Evolutionary conservation across 768 basidiomycete species (phyloP).

Genomic region (Panus rudis): DNA sequence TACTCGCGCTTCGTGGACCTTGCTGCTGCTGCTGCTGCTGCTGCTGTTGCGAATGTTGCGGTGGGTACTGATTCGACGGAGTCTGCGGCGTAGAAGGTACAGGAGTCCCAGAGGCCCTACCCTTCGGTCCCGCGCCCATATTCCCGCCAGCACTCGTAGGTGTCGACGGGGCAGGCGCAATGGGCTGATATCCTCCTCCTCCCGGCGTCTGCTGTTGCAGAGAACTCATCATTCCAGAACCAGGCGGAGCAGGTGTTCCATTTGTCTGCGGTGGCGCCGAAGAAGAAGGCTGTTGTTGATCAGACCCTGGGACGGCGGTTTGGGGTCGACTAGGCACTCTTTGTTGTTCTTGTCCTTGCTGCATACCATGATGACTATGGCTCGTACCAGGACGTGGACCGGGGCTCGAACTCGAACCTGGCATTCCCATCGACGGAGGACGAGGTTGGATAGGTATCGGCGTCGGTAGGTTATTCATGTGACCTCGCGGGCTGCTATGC

Average conservation of each 20-base stretch:
- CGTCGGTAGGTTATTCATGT: slow-evolving; percentile 5
- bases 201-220: too few relatives aligned
- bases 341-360: slow-evolving; percentile 22
- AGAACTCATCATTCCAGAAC: too few relatives aligned
- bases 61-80: slow-evolving; percentile 2
- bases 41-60: slow-evolving; percentile 4
- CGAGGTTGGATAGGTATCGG: slow-evolving; percentile 17
- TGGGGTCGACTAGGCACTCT: slow-evolving; percentile 14
- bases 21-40: slow-evolving; percentile 2
- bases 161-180: slow-evolving; percentile 14
- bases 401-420: slow-evolving; percentile 13
- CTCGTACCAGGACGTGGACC: slow-evolving; percentile 23
- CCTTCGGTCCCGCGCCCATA: slow-evolving; percentile 11
- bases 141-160: slow-evolving; percentile 11
- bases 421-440: slow-evolving; percentile 1
- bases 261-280: slow-evolving; percentile 5
- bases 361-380: slow-evolving; percentile 19
- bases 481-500: slow-evolving; percentile 9
- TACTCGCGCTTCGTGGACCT: not conserved
- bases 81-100: slow-evolving; percentile 2
- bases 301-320: slow-evolving; percentile 8
- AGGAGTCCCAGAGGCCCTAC: slow-evolving; percentile 14
- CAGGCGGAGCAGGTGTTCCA: slow-evolving; percentile 7
- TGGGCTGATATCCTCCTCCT: slow-evolving; percentile 12
- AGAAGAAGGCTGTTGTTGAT: slow-evolving; percentile 4